Evolutionary conservation across 345 rosid genomes (phyloP), one percentile per base, ranked within the genome.

Genomic region (Rhodamnia rubescens): DNA sequence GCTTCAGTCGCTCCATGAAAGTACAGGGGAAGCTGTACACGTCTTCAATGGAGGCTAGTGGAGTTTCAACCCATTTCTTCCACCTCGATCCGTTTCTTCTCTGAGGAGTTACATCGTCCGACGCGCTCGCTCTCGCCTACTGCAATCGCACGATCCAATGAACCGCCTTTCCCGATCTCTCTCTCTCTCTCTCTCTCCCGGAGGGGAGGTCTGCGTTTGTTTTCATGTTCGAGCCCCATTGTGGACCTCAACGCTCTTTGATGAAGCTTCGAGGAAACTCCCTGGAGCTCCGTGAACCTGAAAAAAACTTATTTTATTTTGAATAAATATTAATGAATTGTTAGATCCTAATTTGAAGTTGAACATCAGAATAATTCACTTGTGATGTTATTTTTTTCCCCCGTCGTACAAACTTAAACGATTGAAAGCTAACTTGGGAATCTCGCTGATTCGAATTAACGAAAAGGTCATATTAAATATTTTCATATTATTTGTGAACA

Each of bases 391-490:
- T 6, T 8, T 61, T 3, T 3, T 61, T 61, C 3, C 2, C 1
- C 11, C 0, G 0, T 1, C 9, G 5, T 61, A 14, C 0, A 0
- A 29, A 29, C 11, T 29, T 29, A 1, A 1, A 1, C 0, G 0
- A 7, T 29, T 29, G 16, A 15, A 61, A 61, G 20, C 2, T 6
- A 61, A 61, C 27, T 61, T 5, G 2, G 3, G 1, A 27, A 61
- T 27, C 27, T 14, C 10, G 0, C 6, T 27, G 7, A 12, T 0
- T 59, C 14, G 8, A 14, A 61, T 27, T 27, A 1, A 27, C 27
- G 5, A 0, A n/a, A 61, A 1, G 7, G 3, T 0, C 0, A 14
- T 14, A 14, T 13, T 13, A 2, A 7, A 27, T 3, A 7, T 61
- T 7, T 61, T 15, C n/a, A 27, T 13, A 13, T 59, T 6, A 0